Evolutionary conservation across 129 eudicot species (phyloP).

Genomic region (Arctium lappa): DNA sequence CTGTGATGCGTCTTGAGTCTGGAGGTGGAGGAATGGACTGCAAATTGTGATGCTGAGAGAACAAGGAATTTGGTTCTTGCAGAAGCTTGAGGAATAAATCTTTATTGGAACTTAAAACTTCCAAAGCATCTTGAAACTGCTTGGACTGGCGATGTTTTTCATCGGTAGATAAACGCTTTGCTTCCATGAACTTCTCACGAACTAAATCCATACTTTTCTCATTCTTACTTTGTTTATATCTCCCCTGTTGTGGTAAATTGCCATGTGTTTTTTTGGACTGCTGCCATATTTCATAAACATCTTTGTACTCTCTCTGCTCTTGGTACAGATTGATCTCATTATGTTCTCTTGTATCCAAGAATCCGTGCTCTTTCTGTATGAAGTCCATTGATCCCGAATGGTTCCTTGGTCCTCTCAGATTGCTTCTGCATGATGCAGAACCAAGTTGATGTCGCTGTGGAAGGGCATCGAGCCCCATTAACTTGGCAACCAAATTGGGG

Average conservation of each 20-base stretch:
- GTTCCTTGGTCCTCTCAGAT: constrained; percentile 49
- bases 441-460: constrained; percentile 47
- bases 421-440: constrained; percentile 51
- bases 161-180: constrained; percentile 76
- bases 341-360: constrained; percentile 10
- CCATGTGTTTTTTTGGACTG: constrained; percentile 44
- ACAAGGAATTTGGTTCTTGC: constrained; percentile 79
- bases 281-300: constrained; percentile 67
- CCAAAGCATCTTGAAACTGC: constrained; percentile 92
- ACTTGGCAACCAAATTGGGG: constrained; percentile 77
- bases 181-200: constrained; percentile 88
- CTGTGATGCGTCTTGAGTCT: constrained; percentile 82
- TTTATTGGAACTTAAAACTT: constrained; percentile 70
- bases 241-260: constrained; percentile 52
- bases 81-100: constrained; percentile 77
- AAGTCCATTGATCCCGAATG: constrained; percentile 53
- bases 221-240: constrained; percentile 34
- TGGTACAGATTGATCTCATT: constrained; percentile 35
- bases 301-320: constrained; percentile 51
- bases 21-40: constrained; percentile 58
- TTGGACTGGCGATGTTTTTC: constrained; percentile 83
- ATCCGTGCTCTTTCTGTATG: constrained; percentile 47
- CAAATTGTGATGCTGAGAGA: constrained; percentile 45
- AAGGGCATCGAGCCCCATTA: constrained; percentile 95
- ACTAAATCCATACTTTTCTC: constrained; percentile 77